Conservation (phyloP, 1,139 yeast species). For the Pichia sp. region DNA sequence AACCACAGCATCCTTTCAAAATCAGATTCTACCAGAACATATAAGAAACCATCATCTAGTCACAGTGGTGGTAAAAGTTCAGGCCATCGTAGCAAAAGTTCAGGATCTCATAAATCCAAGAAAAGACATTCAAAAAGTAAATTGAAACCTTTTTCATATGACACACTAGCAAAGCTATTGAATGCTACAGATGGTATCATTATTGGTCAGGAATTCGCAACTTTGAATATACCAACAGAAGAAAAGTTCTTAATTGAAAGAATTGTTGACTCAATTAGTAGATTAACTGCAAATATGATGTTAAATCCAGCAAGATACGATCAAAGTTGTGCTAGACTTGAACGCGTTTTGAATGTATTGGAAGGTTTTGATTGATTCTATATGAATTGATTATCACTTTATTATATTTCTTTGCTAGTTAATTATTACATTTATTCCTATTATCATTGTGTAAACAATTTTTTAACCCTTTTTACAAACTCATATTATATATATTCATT, state of each 20-base stretch:
- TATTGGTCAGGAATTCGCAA: slow-evolving; percentile 65
- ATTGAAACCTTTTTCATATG: slow-evolving; percentile 45
- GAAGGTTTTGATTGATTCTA: slow-evolving; percentile 55
- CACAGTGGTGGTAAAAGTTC: neutral
- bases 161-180: slow-evolving; percentile 49
- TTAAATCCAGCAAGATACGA: slow-evolving; percentile 72
- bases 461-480: neutral
- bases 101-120: slow-evolving; percentile 10
- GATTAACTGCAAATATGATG: slow-evolving; percentile 85
- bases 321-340: slow-evolving; percentile 73
- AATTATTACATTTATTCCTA: neutral
- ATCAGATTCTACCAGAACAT: slow-evolving; percentile 1
- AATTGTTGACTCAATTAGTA: slow-evolving; percentile 74
- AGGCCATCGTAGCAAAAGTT: slow-evolving; percentile 3
- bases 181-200: slow-evolving; percentile 61
- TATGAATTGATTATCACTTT: neutral
- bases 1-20: neutral
- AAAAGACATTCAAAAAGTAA: slow-evolving; percentile 16
- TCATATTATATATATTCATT: neutral
- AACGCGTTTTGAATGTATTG: slow-evolving; percentile 72
- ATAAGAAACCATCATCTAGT: slow-evolving; percentile 1
- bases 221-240: slow-evolving; percentile 63
- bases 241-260: slow-evolving; percentile 79
- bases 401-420: neutral
- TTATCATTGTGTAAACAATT: neutral